phyloP scores from a whole-genome alignment of 768 basidiomycete genomes.

The Pisolithus sp. region DNA sequence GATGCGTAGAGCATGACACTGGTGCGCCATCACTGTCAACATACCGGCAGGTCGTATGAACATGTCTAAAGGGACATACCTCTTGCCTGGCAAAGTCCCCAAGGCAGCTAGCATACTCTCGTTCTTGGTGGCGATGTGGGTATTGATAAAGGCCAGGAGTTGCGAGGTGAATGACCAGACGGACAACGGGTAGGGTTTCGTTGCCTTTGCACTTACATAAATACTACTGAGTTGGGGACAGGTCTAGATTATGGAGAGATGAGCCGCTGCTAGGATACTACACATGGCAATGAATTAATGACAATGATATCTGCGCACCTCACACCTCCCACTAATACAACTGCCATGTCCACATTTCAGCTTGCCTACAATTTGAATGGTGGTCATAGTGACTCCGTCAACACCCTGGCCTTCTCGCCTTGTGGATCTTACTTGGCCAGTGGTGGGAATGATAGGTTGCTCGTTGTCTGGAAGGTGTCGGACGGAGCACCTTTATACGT shows the following conservation, averaged over 20 bases:
- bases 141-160: conserved; percentile 85
- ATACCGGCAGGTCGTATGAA: background rate
- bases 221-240: conserved; percentile 85
- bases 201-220: conserved; percentile 48
- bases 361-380: no score
- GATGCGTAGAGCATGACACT: conserved; percentile 79
- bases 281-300: no score
- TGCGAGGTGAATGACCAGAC: conserved; percentile 75
- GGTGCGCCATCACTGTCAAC: conserved; percentile 5
- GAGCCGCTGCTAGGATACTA: conserved; percentile 20
- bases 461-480: no score
- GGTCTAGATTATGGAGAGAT: conserved; percentile 83
- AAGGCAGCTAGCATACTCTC: conserved; percentile 93
- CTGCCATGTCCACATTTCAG: no score
- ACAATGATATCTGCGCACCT: no score
- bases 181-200: conserved; percentile 48
- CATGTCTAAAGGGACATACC: conserved; percentile 39
- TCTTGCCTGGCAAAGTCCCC: conserved; percentile 79
- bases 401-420: no score
- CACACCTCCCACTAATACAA: no score
- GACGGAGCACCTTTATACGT: no score
- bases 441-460: no score
- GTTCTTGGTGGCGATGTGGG: conserved; percentile 84
- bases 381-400: no score
- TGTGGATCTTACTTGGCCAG: no score